Base-by-base conservation (phyloP, 495 filamentous ascomycete species). In the Trichoderma parareesei region DNA sequence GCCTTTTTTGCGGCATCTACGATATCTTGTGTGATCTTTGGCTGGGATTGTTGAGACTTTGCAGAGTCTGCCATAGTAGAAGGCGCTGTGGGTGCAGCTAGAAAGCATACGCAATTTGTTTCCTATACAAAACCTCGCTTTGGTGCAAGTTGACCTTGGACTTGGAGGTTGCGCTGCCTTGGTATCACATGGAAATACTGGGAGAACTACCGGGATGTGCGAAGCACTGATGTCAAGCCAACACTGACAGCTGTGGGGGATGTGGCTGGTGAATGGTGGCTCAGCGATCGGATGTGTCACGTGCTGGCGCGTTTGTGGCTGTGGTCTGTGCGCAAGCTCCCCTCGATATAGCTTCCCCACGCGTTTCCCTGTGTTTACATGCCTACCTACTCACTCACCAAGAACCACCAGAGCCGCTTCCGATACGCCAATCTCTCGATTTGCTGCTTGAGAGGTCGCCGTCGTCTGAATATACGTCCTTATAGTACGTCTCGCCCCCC, bases 1-100 rank as follows among this genome's bases (percentile, higher is more conserved):
- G 79, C 79, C 40, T 74, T 79, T 10, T 64, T 68, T 14, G 72
- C 77, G 5, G 69, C 61, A 13, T 77, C 75, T 40, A 76, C 67
- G 60, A 82, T 70, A 18, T 71, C 64, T 38, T 70, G 65, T 42
- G 73, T 69, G 65, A 77, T 44, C 62, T 66, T 67, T 27, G 71
- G 69, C 48, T 71, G 71, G 20, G 64, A 61, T 43, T 65, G 65
- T 43, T 70, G 67, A n/a, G 67, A 60, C 4, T 64, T 35, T 5
- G 62, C 14, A 1, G 48, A 33, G 44, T 69, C 55, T 27, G 70
- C 66, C 73, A 73, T 75, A 37, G 27, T 20, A n/a, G 3, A 27
- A 38, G 60, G 8, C 20, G 33, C 20, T 38, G 63, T 48, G 13
- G 4, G 16, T 48, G 44, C 40, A 41, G 11, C 6, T 7, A 48